A percentile compares a stretch with the other conserved stretches of the same genome.
Evolutionary conservation across 2,329 filamentous ascomycete species (phyloP).

Genomic region (Fusarium liriodendri): DNA sequence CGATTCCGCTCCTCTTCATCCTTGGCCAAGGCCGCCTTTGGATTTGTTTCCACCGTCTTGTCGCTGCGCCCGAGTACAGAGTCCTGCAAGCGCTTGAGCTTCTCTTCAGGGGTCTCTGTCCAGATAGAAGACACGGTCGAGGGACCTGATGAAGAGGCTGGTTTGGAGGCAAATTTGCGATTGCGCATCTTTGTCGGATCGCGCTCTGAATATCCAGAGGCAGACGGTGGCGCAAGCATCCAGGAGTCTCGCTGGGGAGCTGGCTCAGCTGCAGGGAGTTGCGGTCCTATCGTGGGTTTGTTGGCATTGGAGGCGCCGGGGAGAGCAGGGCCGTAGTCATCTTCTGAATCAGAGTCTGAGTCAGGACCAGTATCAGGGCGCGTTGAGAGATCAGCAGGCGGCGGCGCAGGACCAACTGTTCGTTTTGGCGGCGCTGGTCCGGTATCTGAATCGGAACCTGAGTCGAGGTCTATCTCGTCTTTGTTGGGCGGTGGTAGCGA

Average conservation of each 20-base stretch:
- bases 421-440: constrained; percentile 52
- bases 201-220: constrained; percentile 67
- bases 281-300: constrained; percentile 56
- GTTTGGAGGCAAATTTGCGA: constrained; percentile 82
- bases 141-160: constrained; percentile 47
- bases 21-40: constrained; percentile 53
- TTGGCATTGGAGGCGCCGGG: constrained; percentile 61
- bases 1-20: constrained; percentile 68
- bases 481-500: constrained; percentile 45
- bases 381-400: constrained; percentile 45
- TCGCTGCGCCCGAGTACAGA: constrained; percentile 80
- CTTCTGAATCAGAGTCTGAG: constrained; percentile 58
- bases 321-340: constrained; percentile 70
- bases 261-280: constrained; percentile 49
- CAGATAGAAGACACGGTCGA: constrained; percentile 75
- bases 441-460: constrained; percentile 50
- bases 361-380: constrained; percentile 47
- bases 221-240: constrained; percentile 79
- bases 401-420: constrained; percentile 48
- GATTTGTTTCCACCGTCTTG: constrained; percentile 53
- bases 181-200: constrained; percentile 87
- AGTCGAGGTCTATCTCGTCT: constrained; percentile 57
- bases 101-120: constrained; percentile 93
- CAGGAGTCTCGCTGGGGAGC: constrained; percentile 81
- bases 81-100: constrained; percentile 81